These are phyloP conservation scores for Wickerhamiella allomyrinae DNA, from an alignment of 805 yeast species.

Conservation along the genomic window DNA sequence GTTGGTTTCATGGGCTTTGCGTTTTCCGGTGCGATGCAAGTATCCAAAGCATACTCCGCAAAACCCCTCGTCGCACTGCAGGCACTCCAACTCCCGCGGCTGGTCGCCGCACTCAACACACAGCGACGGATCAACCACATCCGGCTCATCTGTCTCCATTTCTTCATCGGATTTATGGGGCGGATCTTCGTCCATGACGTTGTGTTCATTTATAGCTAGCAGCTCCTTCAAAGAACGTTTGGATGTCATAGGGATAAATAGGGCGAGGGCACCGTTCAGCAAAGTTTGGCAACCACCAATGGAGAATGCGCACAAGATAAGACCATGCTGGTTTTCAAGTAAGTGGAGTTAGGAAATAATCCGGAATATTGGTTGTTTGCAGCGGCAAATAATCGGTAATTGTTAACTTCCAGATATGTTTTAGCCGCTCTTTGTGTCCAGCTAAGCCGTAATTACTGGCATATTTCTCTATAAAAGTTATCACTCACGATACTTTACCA, in stretches of 20 bases:
- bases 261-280: not conserved
- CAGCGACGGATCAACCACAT: conserved; percentile 17
- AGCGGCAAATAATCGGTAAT: too few relatives aligned
- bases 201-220: conserved; percentile 20
- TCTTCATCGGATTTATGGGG: not conserved
- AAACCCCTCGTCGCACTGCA: conserved; percentile 49
- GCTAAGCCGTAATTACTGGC: too few relatives aligned
- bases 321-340: too few relatives aligned
- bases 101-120: conserved; percentile 66
- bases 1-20: conserved; percentile 19
- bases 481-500: too few relatives aligned
- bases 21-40: conserved; percentile 50
- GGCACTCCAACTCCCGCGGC: conserved; percentile 50
- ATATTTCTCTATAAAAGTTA: too few relatives aligned
- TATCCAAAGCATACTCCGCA: conserved; percentile 57
- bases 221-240: conserved; percentile 21
- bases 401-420: too few relatives aligned
- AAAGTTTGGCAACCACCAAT: too few relatives aligned
- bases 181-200: conserved; percentile 13
- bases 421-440: too few relatives aligned
- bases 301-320: too few relatives aligned
- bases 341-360: too few relatives aligned
- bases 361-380: too few relatives aligned
- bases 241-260: conserved; percentile 1
- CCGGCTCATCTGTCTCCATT: not conserved